Percentiles rank a stretch among this genome's conserved stretches.
These are phyloP conservation scores for Mucor indicus DNA, from an alignment of 371 early-diverging fungal species.

Conservation along the genomic window DNA sequence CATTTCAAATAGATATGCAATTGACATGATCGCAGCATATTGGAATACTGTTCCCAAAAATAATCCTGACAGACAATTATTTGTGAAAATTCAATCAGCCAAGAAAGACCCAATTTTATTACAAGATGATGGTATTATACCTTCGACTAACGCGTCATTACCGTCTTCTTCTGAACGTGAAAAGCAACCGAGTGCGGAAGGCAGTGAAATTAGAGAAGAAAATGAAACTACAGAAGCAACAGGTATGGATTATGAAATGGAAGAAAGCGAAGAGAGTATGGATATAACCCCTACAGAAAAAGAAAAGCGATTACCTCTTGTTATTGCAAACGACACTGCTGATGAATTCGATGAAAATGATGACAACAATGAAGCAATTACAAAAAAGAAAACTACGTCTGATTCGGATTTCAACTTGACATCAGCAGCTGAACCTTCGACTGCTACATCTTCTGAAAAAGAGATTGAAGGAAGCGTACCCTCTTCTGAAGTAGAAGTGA, in stretches of 20 bases:
- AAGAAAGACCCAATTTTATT: constrained; percentile 4
- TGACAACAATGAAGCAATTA: background rate
- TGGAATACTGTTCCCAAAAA: constrained; percentile 5
- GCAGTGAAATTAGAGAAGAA: too few relatives aligned
- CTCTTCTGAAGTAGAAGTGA: too few relatives aligned
- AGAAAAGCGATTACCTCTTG: constrained; percentile 41
- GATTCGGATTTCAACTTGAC: too few relatives aligned
- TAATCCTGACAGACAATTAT: constrained; percentile 2
- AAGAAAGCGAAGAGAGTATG: too few relatives aligned
- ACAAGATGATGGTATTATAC: too few relatives aligned
- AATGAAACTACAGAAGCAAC: too few relatives aligned
- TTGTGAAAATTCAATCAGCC: background rate
- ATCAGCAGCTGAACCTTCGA: too few relatives aligned
- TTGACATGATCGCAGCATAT: constrained; percentile 9
- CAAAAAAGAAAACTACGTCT: too few relatives aligned
- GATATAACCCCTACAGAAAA: too few relatives aligned
- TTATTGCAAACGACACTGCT: constrained; percentile 48
- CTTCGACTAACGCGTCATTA: background rate
- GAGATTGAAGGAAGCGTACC: background rate
- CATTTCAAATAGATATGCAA: constrained; percentile 13
- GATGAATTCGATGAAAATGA: background rate
- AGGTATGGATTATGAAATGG: too few relatives aligned
- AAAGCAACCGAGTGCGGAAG: background rate
- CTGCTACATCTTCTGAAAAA: too few relatives aligned
- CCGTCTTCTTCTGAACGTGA: background rate